Base-by-base conservation (phyloP, 2,329 filamentous ascomycete species). In the Lojkania enalia region DNA sequence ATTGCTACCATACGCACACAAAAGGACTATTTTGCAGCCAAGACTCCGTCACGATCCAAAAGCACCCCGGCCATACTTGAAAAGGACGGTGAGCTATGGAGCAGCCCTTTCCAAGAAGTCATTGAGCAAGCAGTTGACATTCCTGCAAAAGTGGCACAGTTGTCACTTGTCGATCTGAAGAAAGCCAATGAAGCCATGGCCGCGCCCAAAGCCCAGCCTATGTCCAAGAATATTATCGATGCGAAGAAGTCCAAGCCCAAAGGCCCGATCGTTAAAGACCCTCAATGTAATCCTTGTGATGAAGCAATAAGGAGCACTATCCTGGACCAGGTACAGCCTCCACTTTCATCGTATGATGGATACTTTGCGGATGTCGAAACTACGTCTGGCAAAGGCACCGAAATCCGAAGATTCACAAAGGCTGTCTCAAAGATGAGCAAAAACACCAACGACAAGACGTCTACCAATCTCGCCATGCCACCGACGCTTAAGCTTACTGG, bases 201-300 rank as follows among this genome's bases (percentile, higher is more conserved):
- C 53, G 41, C 32, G 49, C 32, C 52, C 40, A 49, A 58, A 49
- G 15, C 53, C 48, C 16, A 40, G 54, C 33, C 15, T 20, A 20
- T 36, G 13, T 47, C 43, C n/a, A 58, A 53, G n/a, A 66, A 61
- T 31, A 48, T 54, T 16, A 77, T 74, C 40, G 69, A 75, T 27
- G 64, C 74, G 29, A 60, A 60, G 37, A 49, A 56, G 5, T 15
- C 43, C 12, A 72, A 73, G 12, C 72, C 72, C 2, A 86, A 83
- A 58, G 86, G 85, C 0, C 86, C 87, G 0, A 85, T 95, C 35
- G 87, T 97, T 64, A 83, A 84, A 49, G 92, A 97, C 32, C 55
- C 72, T 0, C 88, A 91, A 64, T 96, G 91, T 71, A 97, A 97
- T 61, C 94, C 94, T 0, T 86, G 94, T 29, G 89, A 95, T 57